A percentile compares a stretch with the other conserved stretches of the same genome.
phyloP scores from a whole-genome alignment of 495 filamentous ascomycete species.

The Aspergillus bertholletiae region DNA sequence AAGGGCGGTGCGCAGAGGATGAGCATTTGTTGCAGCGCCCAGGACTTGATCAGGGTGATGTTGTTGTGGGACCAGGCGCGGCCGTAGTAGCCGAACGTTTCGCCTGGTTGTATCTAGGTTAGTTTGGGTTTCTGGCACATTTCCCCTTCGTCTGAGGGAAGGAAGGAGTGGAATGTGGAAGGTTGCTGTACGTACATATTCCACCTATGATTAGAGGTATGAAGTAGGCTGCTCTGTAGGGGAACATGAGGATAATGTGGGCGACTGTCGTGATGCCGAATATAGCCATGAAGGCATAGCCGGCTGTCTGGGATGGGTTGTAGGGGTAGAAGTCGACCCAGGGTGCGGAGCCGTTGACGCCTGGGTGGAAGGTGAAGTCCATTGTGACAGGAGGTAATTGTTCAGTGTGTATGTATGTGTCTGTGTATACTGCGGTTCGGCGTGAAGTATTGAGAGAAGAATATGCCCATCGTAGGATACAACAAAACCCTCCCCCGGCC shows the following conservation, averaged over 20 bases:
- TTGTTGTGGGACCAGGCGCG: constrained; percentile 35
- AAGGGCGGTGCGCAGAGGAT: constrained; percentile 44
- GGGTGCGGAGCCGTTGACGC: constrained; percentile 28
- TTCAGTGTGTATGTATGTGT: too few species aligned
- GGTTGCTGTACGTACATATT: constrained; percentile 49
- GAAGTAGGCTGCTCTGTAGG: constrained; percentile 49
- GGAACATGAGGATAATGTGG: constrained; percentile 42
- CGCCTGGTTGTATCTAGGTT: constrained; percentile 22
- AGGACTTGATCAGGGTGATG: constrained; percentile 24
- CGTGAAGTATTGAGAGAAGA: too few species aligned
- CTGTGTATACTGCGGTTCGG: too few species aligned
- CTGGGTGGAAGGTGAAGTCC: constrained; percentile 33
- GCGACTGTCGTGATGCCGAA: constrained; percentile 39
- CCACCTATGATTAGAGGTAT: constrained; percentile 55
- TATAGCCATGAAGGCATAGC: constrained; percentile 44
- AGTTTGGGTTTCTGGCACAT: not conserved
- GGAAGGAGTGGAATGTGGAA: not conserved
- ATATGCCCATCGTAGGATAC: too few species aligned
- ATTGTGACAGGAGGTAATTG: too few species aligned
- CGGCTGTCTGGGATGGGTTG: constrained; percentile 42
- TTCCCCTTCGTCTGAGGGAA: too few species aligned
- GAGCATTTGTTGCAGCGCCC: constrained; percentile 42
- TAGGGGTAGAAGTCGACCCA: constrained; percentile 47
- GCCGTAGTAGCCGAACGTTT: constrained; percentile 48
- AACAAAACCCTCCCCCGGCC: too few species aligned